These are phyloP conservation scores for Spencermartinsiella ligniputridi DNA, from an alignment of 1,139 yeast species.

Conservation along the genomic window DNA sequence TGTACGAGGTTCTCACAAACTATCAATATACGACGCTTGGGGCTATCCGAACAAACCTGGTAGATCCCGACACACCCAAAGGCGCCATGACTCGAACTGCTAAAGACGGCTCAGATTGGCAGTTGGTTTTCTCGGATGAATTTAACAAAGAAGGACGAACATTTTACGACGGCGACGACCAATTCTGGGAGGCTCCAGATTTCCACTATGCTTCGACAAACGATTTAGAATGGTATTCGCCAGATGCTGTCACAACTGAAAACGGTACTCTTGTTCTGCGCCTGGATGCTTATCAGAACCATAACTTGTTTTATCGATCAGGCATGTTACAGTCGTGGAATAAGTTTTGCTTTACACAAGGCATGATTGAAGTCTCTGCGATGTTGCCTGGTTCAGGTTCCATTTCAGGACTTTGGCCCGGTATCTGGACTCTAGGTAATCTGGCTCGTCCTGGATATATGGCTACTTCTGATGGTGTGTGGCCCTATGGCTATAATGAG, in stretches of 20 bases:
- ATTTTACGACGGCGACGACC: slow-evolving; percentile 79
- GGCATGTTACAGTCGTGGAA: slow-evolving; percentile 90
- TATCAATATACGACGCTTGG: slow-evolving; percentile 57
- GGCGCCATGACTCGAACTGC: slow-evolving; percentile 45
- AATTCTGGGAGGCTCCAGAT: slow-evolving; percentile 74
- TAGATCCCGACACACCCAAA: slow-evolving; percentile 78
- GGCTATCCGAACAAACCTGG: slow-evolving; percentile 57
- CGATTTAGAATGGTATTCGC: slow-evolving; percentile 86
- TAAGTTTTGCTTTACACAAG: slow-evolving; percentile 75
- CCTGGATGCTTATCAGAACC: slow-evolving; percentile 70
- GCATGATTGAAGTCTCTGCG: slow-evolving; percentile 64
- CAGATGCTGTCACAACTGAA: slow-evolving; percentile 69
- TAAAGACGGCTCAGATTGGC: slow-evolving; percentile 59
- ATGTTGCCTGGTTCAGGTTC: slow-evolving; percentile 67
- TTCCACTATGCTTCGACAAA: slow-evolving; percentile 73
- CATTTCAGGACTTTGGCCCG: slow-evolving; percentile 82
- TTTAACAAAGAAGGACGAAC: slow-evolving; percentile 80
- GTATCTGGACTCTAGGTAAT: slow-evolving; percentile 85
- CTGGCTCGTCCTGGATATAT: slow-evolving; percentile 78
- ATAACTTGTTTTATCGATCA: slow-evolving; percentile 68
- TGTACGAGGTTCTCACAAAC: slow-evolving; percentile 44
- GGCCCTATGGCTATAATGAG: slow-evolving; percentile 81
- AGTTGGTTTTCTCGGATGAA: slow-evolving; percentile 75
- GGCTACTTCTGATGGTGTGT: slow-evolving; percentile 77
- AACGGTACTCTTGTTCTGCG: slow-evolving; percentile 63